phyloP scores from a whole-genome alignment of 1,284 basidiomycete species.

The Ceratobasidium sp. region DNA sequence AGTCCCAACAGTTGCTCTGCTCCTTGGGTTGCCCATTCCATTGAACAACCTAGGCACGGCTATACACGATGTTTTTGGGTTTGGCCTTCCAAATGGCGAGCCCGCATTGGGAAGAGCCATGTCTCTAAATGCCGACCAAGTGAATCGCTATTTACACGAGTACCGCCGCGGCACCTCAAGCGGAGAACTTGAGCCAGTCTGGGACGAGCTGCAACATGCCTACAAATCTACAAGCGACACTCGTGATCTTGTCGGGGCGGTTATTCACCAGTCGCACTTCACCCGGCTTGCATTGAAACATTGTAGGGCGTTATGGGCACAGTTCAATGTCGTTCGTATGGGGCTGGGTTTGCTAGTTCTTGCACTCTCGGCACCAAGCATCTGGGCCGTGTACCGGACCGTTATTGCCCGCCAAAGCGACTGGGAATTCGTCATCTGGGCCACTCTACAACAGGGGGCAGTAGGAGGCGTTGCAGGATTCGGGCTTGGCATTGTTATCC shows the following conservation, averaged over 20 bases:
- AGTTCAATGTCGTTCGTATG: constrained; percentile 88
- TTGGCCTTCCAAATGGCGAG: constrained; percentile 13
- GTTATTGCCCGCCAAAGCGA: constrained; percentile 55
- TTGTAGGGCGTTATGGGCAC: constrained; percentile 92
- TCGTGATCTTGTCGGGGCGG: constrained; percentile 46
- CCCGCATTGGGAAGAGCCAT: constrained; percentile 69
- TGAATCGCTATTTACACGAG: constrained; percentile 78
- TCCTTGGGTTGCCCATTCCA: constrained; percentile 92
- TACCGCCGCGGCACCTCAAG: constrained; percentile 79
- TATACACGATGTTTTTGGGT: constrained; percentile 86
- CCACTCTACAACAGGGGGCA: constrained; percentile 47
- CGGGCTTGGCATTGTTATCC: constrained; percentile 63
- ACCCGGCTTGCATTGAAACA: constrained; percentile 72
- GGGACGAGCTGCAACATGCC: constrained; percentile 61
- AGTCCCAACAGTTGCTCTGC: constrained; percentile 88
- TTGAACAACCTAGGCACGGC: constrained; percentile 94
- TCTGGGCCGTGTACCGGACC: constrained; percentile 55
- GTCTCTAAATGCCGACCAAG: constrained; percentile 78
- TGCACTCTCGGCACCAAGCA: constrained; percentile 53
- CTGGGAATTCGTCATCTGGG: constrained; percentile 48
- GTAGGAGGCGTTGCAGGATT: constrained; percentile 51
- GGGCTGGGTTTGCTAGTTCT: constrained; percentile 64
- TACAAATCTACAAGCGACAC: constrained; percentile 6
- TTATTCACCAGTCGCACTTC: constrained; percentile 62
- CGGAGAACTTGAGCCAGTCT: constrained; percentile 73